Evolutionary conservation across 2,329 filamentous ascomycete species (phyloP), one percentile per base, ranked within the genome.

Genomic region (Westerdykella aurantiaca): DNA sequence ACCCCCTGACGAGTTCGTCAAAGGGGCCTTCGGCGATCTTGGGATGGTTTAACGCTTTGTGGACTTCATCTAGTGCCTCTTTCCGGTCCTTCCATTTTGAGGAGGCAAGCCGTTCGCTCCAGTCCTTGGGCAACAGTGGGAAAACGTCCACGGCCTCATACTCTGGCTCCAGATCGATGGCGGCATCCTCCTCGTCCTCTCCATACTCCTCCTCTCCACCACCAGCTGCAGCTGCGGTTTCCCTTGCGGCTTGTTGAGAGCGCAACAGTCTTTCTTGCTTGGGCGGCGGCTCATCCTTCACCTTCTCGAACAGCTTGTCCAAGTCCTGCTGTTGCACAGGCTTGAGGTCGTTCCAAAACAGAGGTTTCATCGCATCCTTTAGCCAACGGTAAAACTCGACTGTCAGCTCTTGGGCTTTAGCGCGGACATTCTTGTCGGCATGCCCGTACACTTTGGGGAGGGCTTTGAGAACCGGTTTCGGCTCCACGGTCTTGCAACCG

Each of bases 11-110:
- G 53, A 97, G 78, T 57, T 97, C 91, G 63, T 84, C 81, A 61
- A 89, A 97, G 43, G 88, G 85, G 6, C 82, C 87, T 55, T 97
- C 91, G 67, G 95, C 94, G 66, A 98, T 95, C 49, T 85, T 80
- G 12, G 91, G 89, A 34, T 94, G 84, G 56, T 95, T 94, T 43
- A 95, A 69, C 3, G 81, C 77, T 12, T 79, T 79, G 55, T 83
- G 85, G 0, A 96, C 76, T 9, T 81, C 88, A 48, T 98, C 93
- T 3, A 97, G 76, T 0, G 87, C 88, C 55, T 98, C 93, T 68
- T 98, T 98, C 49, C 93, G 79, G 55, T 98, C 94, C 64, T 98
- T 98, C 93, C 93, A 98, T 66, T 98, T 98, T 0, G 90, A 84
- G 9, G 91, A 97, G 0, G 79, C 84, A 23, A 98, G 72, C 46